A percentile compares a stretch with the other conserved stretches of the same genome.
These are phyloP conservation scores for Lojkania enalia DNA, from an alignment of 2,329 filamentous ascomycete genomes.

Conservation along the genomic window DNA sequence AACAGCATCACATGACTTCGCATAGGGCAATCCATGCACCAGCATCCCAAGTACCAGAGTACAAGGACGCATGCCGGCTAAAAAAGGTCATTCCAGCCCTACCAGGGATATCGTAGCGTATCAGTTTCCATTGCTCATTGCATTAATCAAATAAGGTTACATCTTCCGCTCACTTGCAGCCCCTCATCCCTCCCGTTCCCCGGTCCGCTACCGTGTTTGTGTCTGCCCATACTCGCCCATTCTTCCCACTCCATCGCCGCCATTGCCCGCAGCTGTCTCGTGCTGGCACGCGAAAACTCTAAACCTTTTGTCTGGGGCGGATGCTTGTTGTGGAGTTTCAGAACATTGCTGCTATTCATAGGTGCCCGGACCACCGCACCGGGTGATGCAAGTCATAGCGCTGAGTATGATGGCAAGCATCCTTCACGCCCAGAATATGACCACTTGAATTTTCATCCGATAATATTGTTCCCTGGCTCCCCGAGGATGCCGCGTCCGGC, in stretches of 20 bases:
- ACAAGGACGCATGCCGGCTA: conserved; percentile 28
- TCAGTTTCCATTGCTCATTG: conserved; percentile 28
- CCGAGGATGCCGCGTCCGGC: not conserved
- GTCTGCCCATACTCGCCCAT: conserved; percentile 3
- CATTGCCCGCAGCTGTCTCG: conserved; percentile 1
- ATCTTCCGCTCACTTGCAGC: conserved; percentile 32
- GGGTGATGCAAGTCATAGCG: too few species aligned
- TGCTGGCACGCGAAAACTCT: conserved; percentile 5
- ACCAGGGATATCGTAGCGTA: conserved; percentile 28
- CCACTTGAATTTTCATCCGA: conserved; percentile 1
- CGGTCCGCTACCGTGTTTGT: conserved; percentile 3
- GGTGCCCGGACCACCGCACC: not conserved
- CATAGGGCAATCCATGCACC: conserved; percentile 19
- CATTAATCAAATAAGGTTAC: conserved; percentile 37
- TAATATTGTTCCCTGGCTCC: not conserved
- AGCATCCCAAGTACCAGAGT: conserved; percentile 30
- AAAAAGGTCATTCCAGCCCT: conserved; percentile 22
- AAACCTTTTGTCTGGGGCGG: not conserved
- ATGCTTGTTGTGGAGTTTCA: conserved; percentile 7
- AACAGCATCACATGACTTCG: conserved; percentile 26
- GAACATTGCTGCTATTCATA: conserved; percentile 5
- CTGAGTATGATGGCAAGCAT: not conserved
- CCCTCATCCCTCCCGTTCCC: conserved; percentile 16
- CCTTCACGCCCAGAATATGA: not conserved
- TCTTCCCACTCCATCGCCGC: not conserved